A percentile compares a stretch with the other conserved stretches of the same genome.
Conservation (phyloP, 2,329 filamentous ascomycete genomes). For the Fusarium sp. region DNA sequence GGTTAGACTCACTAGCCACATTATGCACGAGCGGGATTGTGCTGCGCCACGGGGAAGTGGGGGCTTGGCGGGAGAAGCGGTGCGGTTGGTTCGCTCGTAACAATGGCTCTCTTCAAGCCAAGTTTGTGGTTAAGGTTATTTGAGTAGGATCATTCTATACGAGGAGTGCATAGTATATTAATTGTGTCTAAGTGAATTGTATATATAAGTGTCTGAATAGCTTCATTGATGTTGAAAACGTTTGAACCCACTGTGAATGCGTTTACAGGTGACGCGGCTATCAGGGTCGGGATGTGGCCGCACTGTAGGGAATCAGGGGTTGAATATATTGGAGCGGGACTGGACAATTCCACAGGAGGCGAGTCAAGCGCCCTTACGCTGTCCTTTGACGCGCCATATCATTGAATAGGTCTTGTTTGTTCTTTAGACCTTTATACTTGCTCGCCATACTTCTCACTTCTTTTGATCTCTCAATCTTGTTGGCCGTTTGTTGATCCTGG, state of each 20-base stretch:
- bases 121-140: background rate
- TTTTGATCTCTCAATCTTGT: background rate
- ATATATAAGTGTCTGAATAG: background rate
- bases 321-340: background rate
- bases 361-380: background rate
- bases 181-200: background rate
- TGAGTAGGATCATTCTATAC: background rate
- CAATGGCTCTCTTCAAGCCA: background rate
- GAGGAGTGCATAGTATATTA: background rate
- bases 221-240: background rate
- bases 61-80: background rate
- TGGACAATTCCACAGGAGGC: background rate
- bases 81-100: background rate
- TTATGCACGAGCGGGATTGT: background rate
- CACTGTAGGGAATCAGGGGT: background rate
- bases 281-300: background rate
- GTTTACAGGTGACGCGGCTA: background rate
- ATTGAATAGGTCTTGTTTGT: background rate
- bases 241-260: background rate
- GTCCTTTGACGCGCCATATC: background rate
- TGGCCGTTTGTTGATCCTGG: background rate
- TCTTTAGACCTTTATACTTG: background rate
- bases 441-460: background rate
- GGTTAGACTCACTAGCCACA: constrained; percentile 28
- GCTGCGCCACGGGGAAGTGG: constrained; percentile 28